A percentile compares a stretch with the other conserved stretches of the same genome.
Conservation (phyloP, 2,329 filamentous ascomycete genomes). For the Achaetomium macrosporum region DNA sequence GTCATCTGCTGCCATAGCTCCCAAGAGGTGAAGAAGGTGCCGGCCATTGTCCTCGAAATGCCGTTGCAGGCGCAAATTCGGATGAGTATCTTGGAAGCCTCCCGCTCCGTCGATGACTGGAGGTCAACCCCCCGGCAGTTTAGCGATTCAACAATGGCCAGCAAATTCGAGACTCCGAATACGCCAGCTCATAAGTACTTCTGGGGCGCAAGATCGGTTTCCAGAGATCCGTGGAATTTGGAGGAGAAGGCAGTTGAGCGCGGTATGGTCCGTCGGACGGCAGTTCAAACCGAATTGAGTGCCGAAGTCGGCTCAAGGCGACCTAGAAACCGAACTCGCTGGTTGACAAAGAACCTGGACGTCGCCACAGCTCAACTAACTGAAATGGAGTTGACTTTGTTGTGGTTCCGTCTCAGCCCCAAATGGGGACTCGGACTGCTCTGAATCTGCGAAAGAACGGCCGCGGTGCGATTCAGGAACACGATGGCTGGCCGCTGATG, state of each 20-base stretch:
- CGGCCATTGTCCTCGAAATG: slow-evolving; percentile 30
- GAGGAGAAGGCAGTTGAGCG: no score
- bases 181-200: no score
- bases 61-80: background rate
- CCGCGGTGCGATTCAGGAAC: background rate
- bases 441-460: background rate
- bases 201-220: no score
- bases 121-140: background rate
- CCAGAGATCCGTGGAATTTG: no score
- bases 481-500: background rate
- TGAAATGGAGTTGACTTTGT: background rate
- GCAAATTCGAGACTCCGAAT: no score
- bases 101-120: background rate
- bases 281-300: no score
- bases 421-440: background rate
- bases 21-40: slow-evolving; percentile 63
- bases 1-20: slow-evolving; percentile 83
- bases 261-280: no score
- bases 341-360: no score
- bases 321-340: no score
- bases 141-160: no score
- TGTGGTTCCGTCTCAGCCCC: background rate
- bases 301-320: no score
- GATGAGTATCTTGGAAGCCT: background rate
- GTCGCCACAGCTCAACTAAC: no score